Evolutionary conservation across 352 stramenopile genomes (phyloP), one percentile per base, ranked within the genome.

Genomic region (Globisporangium rhizosaccharum): DNA sequence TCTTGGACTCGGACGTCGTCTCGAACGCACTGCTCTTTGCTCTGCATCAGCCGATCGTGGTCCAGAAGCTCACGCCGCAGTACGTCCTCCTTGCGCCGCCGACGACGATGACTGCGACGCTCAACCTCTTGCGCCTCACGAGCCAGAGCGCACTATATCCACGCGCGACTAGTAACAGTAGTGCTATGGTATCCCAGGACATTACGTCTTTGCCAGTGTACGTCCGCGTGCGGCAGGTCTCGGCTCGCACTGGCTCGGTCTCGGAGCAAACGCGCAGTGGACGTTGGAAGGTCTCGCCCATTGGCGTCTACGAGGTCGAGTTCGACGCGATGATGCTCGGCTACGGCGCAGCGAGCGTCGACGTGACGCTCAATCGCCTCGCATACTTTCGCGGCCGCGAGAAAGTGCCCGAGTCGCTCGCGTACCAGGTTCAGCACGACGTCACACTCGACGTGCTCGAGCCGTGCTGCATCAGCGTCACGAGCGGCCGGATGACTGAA

Each of bases 51-150:
- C 66, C 67, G 18, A 64, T 90, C 39, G 52, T 69, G 5, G 57
- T 90, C 14, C 63, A 71, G 18, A 77, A 72, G 26, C 66, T 90
- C 56, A 59, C 68, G 46, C 81, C 81, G 28, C 74, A 86, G 52
- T 76, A 78, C 49, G 68, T 90, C 54, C 63, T 90, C 28, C 76
- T 88, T 68, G 63, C 65, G 36, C 76, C 75, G 9, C 64, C 78
- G 7, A 69, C 71, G 14, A 62, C 53, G 3, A 51, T 82, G 56
- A 82, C 66, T 0, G 56, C 62, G 10, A 87, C 78, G 39, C 64
- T 85, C 15, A 88, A 90, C 36, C 59, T 88, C 23, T 61, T 90
- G 42, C 82, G 82, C 20, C 59, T 88, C 5, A 71, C 75, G 11
- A 56, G 37, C 5, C 60, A 61, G 7, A 57, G 56, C 37, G 23